Conservation (phyloP, 331 rosid species). For the Phaseolus coccineus region DNA sequence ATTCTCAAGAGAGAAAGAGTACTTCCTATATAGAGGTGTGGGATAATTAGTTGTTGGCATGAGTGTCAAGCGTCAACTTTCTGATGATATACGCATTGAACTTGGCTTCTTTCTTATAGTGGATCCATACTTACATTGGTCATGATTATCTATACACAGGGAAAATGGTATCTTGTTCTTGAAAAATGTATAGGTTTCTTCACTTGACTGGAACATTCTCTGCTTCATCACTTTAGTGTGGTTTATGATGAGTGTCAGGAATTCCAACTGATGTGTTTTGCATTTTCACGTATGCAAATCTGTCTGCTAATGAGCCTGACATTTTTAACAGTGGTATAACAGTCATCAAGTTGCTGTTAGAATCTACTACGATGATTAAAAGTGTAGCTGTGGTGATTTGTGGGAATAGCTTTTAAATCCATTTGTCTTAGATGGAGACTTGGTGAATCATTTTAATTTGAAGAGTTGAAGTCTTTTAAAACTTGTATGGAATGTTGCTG, state of each 20-base stretch:
- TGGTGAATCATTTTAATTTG: conserved; percentile 20
- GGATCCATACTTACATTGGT: no score
- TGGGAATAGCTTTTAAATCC: conserved; percentile 20
- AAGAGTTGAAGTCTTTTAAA: not conserved
- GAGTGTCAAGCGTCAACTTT: no score
- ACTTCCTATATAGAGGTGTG: no score
- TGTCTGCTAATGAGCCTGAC: not conserved
- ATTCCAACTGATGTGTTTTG: not conserved
- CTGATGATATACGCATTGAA: no score
- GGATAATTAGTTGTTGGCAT: no score
- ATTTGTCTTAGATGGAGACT: not conserved
- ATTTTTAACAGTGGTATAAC: not conserved
- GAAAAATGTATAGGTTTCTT: not conserved
- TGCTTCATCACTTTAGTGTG: not conserved
- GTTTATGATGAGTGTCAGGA: not conserved
- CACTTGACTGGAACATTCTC: not conserved
- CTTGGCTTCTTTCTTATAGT: no score
- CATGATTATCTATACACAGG: no score
- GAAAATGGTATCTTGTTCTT: not conserved
- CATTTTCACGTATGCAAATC: not conserved
- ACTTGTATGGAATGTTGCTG: conserved; percentile 14
- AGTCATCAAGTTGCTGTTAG: not conserved
- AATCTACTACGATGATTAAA: conserved; percentile 8
- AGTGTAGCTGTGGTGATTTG: not conserved
- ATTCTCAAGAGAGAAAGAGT: no score